Base-by-base conservation (phyloP, 1,139 yeast genomes). In the Kodamaea fungicola region DNA sequence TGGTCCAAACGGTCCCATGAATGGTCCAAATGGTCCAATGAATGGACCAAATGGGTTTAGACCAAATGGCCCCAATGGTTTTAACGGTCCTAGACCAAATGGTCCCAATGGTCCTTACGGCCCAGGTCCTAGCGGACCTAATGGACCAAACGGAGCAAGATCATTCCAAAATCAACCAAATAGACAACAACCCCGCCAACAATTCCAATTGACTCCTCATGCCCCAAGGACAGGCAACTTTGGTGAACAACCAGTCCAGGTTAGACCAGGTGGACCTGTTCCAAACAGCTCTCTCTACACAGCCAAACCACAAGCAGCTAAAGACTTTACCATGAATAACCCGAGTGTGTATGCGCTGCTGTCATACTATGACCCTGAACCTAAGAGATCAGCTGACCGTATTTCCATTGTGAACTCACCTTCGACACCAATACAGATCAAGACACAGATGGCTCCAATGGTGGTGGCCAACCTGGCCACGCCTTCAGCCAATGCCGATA, bases 221-320 rank as follows among this genome's bases (percentile, higher is more conserved):
- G 35, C 32, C 16, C 42, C 42, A 12, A 37, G 42, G 28, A 33
- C 42, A 16, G 33, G 23, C 9, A 39, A 39, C 37, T 39, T 39
- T 33, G 42, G 42, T 10, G 39, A 36, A 29, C 42, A 36, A 28
- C 39, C 42, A 1, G 26, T 30, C 22, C 23, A 19, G 2, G 22
- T 38, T 10, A 10, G 16, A 27, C 29, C 12, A 27, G 13, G 12
- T 7, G 16, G 29, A 10, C 24, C 27, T 6, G 22, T 28, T 16
- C 37, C 37, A n/a, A 52, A 51, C 30, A 55, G 66, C 2, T 55
- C 63, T 30, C 48, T 64, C 31, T 61, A 62, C 50, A 59, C 58
- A 36, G 52, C 68, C 3, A 52, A 59, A 28, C 71, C 72, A 12
- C 70, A 63, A 40, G 39, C 52, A 28, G 61, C 62, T 8, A 62